Base-by-base conservation (phyloP, 257 asterid genomes). In the Anisodus acutangulus region DNA sequence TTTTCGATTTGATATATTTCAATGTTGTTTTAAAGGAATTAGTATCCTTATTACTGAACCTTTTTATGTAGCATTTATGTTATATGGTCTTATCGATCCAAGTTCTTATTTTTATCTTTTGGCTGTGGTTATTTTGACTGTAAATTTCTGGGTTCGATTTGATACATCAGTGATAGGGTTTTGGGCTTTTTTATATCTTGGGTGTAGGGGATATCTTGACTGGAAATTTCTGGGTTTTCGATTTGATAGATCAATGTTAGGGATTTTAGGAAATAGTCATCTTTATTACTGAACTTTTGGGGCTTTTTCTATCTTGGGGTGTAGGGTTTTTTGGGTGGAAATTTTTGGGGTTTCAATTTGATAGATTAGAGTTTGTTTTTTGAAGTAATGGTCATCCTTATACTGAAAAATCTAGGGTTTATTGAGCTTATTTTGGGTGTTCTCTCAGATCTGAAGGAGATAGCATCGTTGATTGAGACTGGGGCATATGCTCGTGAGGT, bases 401-500 rank as follows among this genome's bases (percentile, higher is more conserved):
- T 11, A 59, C 22, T 59, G 66, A 59, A 17, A 8, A 51, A 16
- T 49, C 74, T 60, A 19, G 72, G 6, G 57, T 76, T 17, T 51
- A 37, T 35, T 37, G 35, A 69, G 54, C 15, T 35, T 15, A 22
- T 22, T 19, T 83, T 90, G 58, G 72, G 81, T 83, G 53, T 41
- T 19, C 19, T 60, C 9, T 85, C 83, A 93, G 98, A 89, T 81
- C 88, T 95, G 95, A 95, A 93, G 86, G 97, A 92, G 85, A 93
- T 93, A 70, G 91, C 93, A 11, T 89, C 90, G 1, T 79, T 93
- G 92, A 88, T 95, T 86, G 98, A 95, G 92, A 89, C 89, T 39
- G 98, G 97, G 35, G 98, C 97, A 47, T 91, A 93, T 85, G 85
- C 93, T 13, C 92, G 96, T 47, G 98, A 95, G 88, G 90, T 93